Evolutionary conservation across 352 stramenopile species (phyloP).

Genomic region (Globisporangium barbulae): DNA sequence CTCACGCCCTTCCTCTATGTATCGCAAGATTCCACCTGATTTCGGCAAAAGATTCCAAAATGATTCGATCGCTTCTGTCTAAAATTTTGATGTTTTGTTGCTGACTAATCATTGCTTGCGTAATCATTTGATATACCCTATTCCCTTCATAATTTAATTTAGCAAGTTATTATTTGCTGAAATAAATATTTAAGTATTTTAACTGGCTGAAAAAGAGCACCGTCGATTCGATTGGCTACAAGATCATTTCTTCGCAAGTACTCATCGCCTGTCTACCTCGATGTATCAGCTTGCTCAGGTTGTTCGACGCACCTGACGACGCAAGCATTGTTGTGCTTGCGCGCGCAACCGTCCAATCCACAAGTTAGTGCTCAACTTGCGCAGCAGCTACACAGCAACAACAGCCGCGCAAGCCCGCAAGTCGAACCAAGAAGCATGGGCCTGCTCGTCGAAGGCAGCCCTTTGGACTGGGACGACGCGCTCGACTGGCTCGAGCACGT

Average conservation of each 20-base stretch:
- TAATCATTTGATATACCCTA: background rate
- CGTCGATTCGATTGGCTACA: background rate
- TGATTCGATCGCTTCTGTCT: too few species aligned
- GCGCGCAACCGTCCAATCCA: background rate
- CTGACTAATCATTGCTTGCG: background rate
- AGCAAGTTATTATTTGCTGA: background rate
- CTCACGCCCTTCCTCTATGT: too few species aligned
- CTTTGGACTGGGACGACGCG: constrained; percentile 94
- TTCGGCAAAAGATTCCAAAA: too few species aligned
- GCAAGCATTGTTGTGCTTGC: background rate
- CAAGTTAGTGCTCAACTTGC: constrained; percentile 9
- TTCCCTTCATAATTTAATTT: background rate
- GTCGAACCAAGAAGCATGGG: constrained; percentile 40
- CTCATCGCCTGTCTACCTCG: background rate
- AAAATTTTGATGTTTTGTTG: too few species aligned
- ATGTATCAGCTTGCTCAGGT: background rate
- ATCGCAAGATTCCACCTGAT: too few species aligned
- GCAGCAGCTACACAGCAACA: background rate
- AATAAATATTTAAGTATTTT: too few species aligned
- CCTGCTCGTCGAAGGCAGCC: constrained; percentile 90
- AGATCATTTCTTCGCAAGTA: background rate
- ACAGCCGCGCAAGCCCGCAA: too few species aligned
- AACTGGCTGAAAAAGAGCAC: background rate
- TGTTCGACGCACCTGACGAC: background rate
- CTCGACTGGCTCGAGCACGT: constrained; percentile 96